A percentile compares a stretch with the other conserved stretches of the same genome.
phyloP scores from a whole-genome alignment of 768 basidiomycete species.

The Boletus subparvulus region DNA sequence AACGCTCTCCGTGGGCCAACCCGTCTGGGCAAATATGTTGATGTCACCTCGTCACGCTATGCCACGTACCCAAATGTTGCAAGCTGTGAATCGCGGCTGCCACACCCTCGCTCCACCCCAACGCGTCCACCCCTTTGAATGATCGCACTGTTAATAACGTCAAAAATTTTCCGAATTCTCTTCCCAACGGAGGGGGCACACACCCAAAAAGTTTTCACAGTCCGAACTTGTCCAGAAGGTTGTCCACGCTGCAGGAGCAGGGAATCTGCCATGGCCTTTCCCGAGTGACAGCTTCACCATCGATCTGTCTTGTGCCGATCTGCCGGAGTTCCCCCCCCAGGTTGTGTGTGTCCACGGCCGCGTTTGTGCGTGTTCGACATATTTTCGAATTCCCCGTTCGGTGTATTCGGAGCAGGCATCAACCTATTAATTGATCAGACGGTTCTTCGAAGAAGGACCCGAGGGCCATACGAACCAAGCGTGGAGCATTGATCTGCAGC shows the following conservation, averaged over 20 bases:
- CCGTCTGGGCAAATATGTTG: neutral
- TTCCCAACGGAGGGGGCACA: neutral
- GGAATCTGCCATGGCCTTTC: conserved; percentile 3
- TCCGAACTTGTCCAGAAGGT: conserved; percentile 17
- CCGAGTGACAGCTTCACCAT: neutral
- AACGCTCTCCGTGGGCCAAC: neutral
- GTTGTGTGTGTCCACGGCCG: neutral
- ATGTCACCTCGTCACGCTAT: conserved; percentile 1
- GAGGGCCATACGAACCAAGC: conserved; percentile 8
- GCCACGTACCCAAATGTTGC: neutral
- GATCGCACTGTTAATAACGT: conserved; percentile 17
- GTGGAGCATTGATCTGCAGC: conserved; percentile 8
- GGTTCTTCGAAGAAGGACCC: neutral
- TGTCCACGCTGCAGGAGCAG: conserved; percentile 9
- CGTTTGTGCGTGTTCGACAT: conserved; percentile 3
- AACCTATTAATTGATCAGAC: conserved; percentile 13
- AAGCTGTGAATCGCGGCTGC: conserved; percentile 1
- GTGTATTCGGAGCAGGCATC: neutral
- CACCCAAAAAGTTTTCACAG: conserved; percentile 13
- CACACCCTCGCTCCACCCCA: conserved; percentile 10
- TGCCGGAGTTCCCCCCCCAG: neutral
- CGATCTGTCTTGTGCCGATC: neutral
- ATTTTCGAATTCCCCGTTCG: conserved; percentile 2
- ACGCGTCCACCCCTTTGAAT: conserved; percentile 6
- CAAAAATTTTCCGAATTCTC: conserved; percentile 15